Evolutionary conservation across 805 yeast species (phyloP), one percentile per base, ranked within the genome.

Genomic region (Danielia reshetovae): DNA sequence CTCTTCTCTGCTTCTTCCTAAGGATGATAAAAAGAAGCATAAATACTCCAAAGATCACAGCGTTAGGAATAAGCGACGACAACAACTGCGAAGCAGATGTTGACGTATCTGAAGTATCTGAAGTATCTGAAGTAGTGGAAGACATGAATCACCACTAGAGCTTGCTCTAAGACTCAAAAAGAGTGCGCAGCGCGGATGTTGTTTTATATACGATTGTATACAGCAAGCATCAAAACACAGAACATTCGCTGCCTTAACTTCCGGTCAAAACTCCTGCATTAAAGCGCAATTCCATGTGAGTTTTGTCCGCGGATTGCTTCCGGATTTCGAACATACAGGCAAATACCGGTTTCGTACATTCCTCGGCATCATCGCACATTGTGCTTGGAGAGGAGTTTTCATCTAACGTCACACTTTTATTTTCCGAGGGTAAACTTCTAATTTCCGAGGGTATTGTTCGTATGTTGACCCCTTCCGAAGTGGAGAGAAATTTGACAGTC

Each of bases 21-120:
- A 72, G 47, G 1, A 45, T 15, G 6, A 73, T 38, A 39, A 75
- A 75, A 9, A 69, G 37, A 0, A 46, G 17, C 4, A 70, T 15
- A 36, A 70, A 74, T 4, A 75, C 54, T 4, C 54, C 61, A 44
- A 67, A 68, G 6, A 70, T 50, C 24, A 70, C 53, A 24, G 62
- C 56, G 25, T 67, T 72, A 16, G 74, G 64, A 27, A 73, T 65
- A 42, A 74, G 57, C 4, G 73, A 55, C 18, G 78, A 56, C 35
- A 75, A 57, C 45, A 75, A 72, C 24, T 74, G 70, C 24, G 79
- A 74, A 5, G 72, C 69, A 16, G 75, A 67, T n/a, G 58, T 43
- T 39, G 55, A 46, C 28, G 36, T 17, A 15, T 15, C 4, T 14
- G 13, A 16, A 6, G n/a, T n/a, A n/a, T n/a, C n/a, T 12, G 28